Evolutionary conservation across 306 rosid genomes (phyloP).

Genomic region (Comarum palustre): DNA sequence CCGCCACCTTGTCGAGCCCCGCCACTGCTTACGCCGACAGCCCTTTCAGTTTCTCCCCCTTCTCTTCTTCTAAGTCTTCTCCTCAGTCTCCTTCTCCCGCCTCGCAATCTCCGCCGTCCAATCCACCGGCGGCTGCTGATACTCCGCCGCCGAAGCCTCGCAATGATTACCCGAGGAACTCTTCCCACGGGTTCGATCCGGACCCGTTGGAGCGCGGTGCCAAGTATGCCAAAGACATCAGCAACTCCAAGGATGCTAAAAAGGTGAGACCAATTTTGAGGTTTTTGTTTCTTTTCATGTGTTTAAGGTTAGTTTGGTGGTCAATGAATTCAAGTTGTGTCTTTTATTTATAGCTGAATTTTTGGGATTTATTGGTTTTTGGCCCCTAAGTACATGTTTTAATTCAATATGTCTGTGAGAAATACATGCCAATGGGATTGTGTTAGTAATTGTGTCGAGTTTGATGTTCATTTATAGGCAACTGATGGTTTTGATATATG

Average conservation of each 20-base stretch:
- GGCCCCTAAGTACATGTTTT: too few species aligned
- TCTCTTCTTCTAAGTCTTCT: conserved; percentile 17
- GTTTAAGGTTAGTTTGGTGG: not conserved
- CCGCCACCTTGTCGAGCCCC: conserved; percentile 33
- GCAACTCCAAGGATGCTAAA: conserved; percentile 54
- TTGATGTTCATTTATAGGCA: not conserved
- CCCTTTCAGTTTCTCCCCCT: conserved; percentile 43
- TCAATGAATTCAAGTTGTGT: not conserved
- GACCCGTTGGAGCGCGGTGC: conserved; percentile 80
- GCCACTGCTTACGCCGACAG: conserved; percentile 47
- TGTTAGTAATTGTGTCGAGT: not conserved
- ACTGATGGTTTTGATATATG: not conserved
- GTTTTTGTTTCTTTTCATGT: not conserved
- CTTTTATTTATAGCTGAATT: too few species aligned
- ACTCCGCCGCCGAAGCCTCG: conserved; percentile 50
- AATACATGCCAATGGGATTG: not conserved
- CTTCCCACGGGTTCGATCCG: conserved; percentile 90
- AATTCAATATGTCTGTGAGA: too few species aligned
- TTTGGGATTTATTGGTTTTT: too few species aligned
- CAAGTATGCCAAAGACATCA: conserved; percentile 46
- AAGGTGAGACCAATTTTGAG: conserved; percentile 41
- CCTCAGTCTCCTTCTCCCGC: conserved; percentile 19
- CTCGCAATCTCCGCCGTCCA: conserved; percentile 13
- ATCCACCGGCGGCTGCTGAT: conserved; percentile 1
- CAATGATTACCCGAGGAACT: conserved; percentile 74